Base-by-base conservation (phyloP, 768 basidiomycete species). In the Gymnopilus dilepis region DNA sequence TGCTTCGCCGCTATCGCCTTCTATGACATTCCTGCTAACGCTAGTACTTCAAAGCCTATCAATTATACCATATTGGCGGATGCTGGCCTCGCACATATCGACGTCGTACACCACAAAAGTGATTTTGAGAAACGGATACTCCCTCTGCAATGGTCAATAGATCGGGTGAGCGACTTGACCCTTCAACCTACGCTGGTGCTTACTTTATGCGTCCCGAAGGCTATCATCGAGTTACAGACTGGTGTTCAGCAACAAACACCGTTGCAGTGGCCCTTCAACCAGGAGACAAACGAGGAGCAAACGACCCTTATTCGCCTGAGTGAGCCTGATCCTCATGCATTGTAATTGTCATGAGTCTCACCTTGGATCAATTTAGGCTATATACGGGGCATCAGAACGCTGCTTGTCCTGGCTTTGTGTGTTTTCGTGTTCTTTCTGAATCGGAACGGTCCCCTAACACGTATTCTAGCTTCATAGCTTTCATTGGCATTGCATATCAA, bases 71-170 rank as follows among this genome's bases (percentile, higher is more conserved):
- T 92, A 57, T 76, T 81, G 34, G 88, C 85, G 0, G 92, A 93
- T 70, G 80, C 77, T 3, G 90, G 91, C 11, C 75, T 92, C 17
- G 65, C 71, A 21, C 83, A 85, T 62, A 84, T 92, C 63, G 83
- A 94, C 65, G 91, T 91, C 0, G 77, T 78, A 21, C 75, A 77
- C 19, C 90, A 91, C 67, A 82, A 75, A 3, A 87, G 89, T 61
- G 89, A 91, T 72, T 86, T 88, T 64, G 90, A 92, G 71, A 76
- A 76, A 56, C 76, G 87, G 47, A 79, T 91, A 30, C 69, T 94
- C 17, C 92, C 92, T 1, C 64, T 94, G 21, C 92, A 94, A 63
- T 88, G 91, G 82, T 88, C 90, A 9, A 77, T 94, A 34, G 92
- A 94, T 66, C 78, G 84, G 70, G 90, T 88, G 62, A 26, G 83